Evolutionary conservation across 345 rosid species (phyloP), one percentile per base, ranked within the genome.

Genomic region (Populus simonii): DNA sequence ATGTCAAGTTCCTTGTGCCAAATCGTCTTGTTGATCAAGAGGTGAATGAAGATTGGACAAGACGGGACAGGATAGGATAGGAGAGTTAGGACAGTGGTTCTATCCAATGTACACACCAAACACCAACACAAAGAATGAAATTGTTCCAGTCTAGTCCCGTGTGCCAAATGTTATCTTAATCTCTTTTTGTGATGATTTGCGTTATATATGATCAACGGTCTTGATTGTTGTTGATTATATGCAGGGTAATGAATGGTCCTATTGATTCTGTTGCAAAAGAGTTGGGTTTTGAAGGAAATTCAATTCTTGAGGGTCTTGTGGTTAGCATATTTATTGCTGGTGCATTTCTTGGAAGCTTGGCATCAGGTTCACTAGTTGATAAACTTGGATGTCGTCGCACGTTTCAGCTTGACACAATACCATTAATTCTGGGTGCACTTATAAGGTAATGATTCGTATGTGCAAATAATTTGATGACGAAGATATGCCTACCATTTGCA

Each of bases 191-290:
- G 17, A 47, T 47, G 11, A 47, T 47, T 47, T 15, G 51, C 51
- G 1, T 12, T 13, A 4, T 47, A 15, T 47, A 47, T 47, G 51
- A 47, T 47, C 51, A 47, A 47, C 51, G 16, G 51, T 47, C 51
- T 47, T 47, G 27, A 39, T 12, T 41, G 23, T 71, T 53, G 41
- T 8, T 76, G 62, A 23, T 80, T 39, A 65, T 77, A 8, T 75
- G 83, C 88, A 93, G 95, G 49, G 90, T 93, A 62, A 91, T 93
- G 97, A 93, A 93, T 70, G 97, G 97, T 3, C 95, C 97, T 13
- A 86, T 91, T 45, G 82, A 87, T 63, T 91, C 97, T 27, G 82
- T 92, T 66, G 97, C 95, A 23, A 81, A 86, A 66, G 94, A 89
- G 66, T 90, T 93, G 77, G 92, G 92, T 18, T 91, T 93, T 63